Percentiles rank a stretch among this genome's conserved stretches.
Evolutionary conservation across 257 asterid genomes (phyloP).

Genomic region (Paraleonurus japonicus): DNA sequence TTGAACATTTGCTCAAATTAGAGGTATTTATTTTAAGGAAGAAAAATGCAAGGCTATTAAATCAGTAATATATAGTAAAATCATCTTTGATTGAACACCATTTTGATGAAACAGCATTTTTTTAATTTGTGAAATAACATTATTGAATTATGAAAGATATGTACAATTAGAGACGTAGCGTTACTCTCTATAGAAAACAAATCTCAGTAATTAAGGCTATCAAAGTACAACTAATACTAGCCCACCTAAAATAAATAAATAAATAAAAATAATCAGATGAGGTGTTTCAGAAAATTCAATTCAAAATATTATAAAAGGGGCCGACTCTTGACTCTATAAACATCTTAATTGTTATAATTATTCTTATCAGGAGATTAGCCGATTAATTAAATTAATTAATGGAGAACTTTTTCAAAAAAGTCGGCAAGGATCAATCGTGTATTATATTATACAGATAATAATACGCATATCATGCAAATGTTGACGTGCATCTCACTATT

Average conservation of each 20-base stretch:
- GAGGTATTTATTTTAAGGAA: not conserved
- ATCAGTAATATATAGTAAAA: not conserved
- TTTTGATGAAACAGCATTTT: not conserved
- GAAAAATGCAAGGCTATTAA: not conserved
- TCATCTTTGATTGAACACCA: not conserved
- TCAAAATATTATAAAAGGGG: not conserved
- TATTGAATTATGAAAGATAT: not conserved
- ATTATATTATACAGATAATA: not conserved
- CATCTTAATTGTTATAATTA: conserved; percentile 4
- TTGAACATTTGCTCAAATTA: not conserved
- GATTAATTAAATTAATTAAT: not conserved
- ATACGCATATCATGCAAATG: not conserved
- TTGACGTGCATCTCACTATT: not conserved
- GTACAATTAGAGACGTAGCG: not conserved
- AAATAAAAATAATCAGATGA: not conserved
- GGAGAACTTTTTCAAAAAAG: not conserved
- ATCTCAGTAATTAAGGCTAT: not conserved
- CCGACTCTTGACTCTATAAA: conserved; percentile 22
- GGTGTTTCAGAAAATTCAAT: not conserved
- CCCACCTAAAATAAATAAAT: not conserved
- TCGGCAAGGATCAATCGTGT: not conserved
- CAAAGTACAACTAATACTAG: not conserved
- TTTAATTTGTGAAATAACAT: not conserved
- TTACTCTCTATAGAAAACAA: not conserved
- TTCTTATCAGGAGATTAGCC: not conserved